Base-by-base conservation (phyloP, 2,329 filamentous ascomycete genomes). In the Neopestalotiopsis rosae region DNA sequence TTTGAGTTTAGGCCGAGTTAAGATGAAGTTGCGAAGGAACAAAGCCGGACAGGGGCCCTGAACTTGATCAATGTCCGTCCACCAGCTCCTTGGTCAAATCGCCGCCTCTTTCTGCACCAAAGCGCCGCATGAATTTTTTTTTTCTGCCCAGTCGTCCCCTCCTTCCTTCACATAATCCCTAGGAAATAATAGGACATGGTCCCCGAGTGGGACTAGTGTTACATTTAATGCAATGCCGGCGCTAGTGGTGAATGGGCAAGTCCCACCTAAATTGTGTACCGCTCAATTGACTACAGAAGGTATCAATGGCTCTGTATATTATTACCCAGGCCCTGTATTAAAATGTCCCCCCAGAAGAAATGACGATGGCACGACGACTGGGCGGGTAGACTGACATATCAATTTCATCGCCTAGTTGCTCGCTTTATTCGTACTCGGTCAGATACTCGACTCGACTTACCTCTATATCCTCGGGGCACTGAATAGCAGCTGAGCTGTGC, bases 11-110 rank as follows among this genome's bases (percentile, higher is more conserved):
- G 20, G 40, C 34, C 40, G 42, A 64, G 38, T 64, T 52, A 45
- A 64, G 59, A 61, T 61, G 32, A 61, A 61, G 59, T 61, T 61
- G 59, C 59, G 32, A 20, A 40, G 32, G 59, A 40, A 62, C 17
- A 34, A 62, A 62, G 59, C 14, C n/a, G 32, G 59, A 40, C 59
- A 62, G 17, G 59, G 59, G 57, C 30, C 24, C 24, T 30, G 57
- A 38, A 38, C 24, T 28, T 58, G 56, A 9, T 17, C 57, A 28
- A 28, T 59, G 17, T n/a, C 45, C 17, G 17, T 20, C 17, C 17
- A 6, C 20, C 45, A 52, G 17, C 20, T 52, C n/a, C 3, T 17
- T 52, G 45, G 20, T 20, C 20, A 17, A 52, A n/a, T 52, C 17
- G 45, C 5, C 3, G 42, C 17, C 9, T 9, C 20, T 52, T 52